Evolutionary conservation across 2,329 filamentous ascomycete genomes (phyloP).

Genomic region (Fusarium sp.): DNA sequence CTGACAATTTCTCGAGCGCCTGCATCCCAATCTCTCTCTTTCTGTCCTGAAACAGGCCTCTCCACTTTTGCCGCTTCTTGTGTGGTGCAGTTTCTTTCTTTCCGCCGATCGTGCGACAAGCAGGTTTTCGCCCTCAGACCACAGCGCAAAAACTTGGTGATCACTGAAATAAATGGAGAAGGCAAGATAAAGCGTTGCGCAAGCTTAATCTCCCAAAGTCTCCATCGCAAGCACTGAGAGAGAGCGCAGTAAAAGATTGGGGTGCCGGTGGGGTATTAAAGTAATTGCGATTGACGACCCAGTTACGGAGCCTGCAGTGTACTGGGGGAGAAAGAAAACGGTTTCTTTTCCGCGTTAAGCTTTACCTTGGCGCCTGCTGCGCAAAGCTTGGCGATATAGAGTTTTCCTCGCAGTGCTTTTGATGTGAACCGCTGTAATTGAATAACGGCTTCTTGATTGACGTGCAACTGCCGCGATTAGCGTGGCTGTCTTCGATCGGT

Average conservation of each 20-base stretch:
- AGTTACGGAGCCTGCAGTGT: background rate
- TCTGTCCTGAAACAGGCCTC: constrained; percentile 22
- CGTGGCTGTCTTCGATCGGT: background rate
- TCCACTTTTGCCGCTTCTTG: constrained; percentile 2
- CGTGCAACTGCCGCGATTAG: constrained; percentile 1
- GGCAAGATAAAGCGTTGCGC: background rate
- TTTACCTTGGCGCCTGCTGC: constrained; percentile 13
- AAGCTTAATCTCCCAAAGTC: constrained; percentile 11
- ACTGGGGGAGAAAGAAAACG: background rate
- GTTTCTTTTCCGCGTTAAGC: background rate
- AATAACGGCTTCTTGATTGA: background rate
- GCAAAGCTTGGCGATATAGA: constrained; percentile 24
- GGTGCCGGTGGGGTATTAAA: background rate
- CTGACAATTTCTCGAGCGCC: too few species aligned
- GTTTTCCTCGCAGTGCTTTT: constrained; percentile 4
- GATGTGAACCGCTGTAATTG: background rate
- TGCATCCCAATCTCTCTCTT: background rate
- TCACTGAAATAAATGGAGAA: constrained; percentile 23
- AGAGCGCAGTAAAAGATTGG: too few species aligned
- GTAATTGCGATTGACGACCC: constrained; percentile 16
- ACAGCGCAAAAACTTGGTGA: background rate
- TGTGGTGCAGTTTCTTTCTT: constrained; percentile 17
- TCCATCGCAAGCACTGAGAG: background rate
- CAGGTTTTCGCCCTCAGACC: constrained; percentile 20
- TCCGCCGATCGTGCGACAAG: constrained; percentile 31